Base-by-base conservation (phyloP, 192 early-diverging fungal species). In the Gaertneriomyces semiglobifer region DNA sequence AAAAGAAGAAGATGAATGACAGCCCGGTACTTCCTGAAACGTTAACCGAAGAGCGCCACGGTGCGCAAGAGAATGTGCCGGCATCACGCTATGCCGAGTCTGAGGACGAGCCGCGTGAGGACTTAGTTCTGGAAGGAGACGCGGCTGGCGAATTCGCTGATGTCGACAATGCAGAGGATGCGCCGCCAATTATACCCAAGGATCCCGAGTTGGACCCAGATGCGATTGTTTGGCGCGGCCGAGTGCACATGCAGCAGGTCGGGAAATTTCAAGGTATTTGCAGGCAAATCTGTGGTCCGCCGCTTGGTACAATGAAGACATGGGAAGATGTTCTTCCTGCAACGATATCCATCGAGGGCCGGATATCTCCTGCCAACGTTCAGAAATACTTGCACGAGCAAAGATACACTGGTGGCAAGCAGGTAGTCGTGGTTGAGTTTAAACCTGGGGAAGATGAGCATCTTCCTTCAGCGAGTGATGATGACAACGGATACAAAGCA, bases 311-410 rank as follows among this genome's bases (percentile, higher is more conserved):
- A 2, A 9, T 56, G 7, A 74, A 72, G 42, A 20, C 20, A 14
- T 89, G 90, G 89, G 70, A 74, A 42, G 79, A 85, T 53, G 57
- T 88, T 12, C 66, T 92, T 10, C 75, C 89, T 7, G 70, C 77
- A 7, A 73, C 68, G 0, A 74, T 92, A 16, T 72, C 69, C 14
- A 78, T 90, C 25, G 88, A 89, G 44, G 90, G 90, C 4, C 83
- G 89, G 7, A 82, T 92, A 53, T 73, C 79, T 11, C 53, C 66
- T 6, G 62, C 70, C 7, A 62, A 77, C 6, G 84, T 83, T 0
- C 74, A 75, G n/a, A 74, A 60, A 33, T 92, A 92, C 62, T 63
- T 90, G 25, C 53, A 62, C 7, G 82, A 88, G 51, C 79, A 78
- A 41, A 64, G 78, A 33, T 70, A 76, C 38, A 79, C 76, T 5